Percentiles rank a stretch among this genome's conserved stretches.
Conservation (phyloP, 768 basidiomycete genomes). For the Mycena olivaceomarginata region DNA sequence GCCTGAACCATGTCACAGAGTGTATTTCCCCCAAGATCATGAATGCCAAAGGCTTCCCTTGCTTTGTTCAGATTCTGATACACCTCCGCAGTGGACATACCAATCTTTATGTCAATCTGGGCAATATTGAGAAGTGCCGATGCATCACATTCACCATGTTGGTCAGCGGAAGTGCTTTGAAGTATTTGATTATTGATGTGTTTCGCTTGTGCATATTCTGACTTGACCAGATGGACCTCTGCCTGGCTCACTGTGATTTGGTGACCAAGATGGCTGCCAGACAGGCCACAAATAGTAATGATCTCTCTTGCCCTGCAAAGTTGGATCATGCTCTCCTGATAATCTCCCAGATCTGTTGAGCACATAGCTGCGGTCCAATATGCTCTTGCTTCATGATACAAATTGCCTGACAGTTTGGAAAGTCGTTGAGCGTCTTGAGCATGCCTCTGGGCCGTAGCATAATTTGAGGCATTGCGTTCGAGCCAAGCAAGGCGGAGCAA, state of each 20-base stretch:
- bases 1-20: not conserved
- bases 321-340: not conserved
- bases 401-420: not conserved
- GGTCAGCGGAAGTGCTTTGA: not conserved
- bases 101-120: not conserved
- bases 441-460: not conserved
- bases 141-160: not conserved
- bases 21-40: not conserved
- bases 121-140: not conserved
- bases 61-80: not conserved
- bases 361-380: not conserved
- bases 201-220: not conserved
- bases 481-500: not conserved
- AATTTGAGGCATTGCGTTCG: not conserved
- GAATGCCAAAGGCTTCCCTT: not conserved
- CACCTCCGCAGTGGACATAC: not conserved
- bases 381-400: not conserved
- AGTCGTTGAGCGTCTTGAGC: not conserved
- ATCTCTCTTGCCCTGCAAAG: not conserved
- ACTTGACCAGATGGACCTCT: not conserved
- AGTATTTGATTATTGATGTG: not conserved
- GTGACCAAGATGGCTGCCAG: not conserved
- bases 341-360: not conserved
- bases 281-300: not conserved
- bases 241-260: not conserved